Conservation (phyloP, 2,329 filamentous ascomycete species). For the Ceratocystiopsis sp. region DNA sequence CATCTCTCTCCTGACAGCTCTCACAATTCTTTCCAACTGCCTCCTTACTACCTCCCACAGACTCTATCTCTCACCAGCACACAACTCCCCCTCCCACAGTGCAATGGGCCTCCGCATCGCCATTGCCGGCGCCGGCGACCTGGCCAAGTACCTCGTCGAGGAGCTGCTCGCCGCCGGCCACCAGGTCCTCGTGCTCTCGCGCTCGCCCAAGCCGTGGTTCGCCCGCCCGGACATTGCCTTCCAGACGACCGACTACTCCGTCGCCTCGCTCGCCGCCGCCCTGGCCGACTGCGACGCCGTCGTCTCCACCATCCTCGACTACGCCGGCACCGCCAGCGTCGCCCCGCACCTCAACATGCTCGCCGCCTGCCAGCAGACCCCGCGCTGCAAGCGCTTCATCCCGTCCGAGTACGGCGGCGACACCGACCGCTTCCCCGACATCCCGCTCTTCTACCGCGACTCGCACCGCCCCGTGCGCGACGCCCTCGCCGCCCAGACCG, state of each 20-base stretch:
- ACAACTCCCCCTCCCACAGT: too few relatives aligned
- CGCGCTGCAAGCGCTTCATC: conserved; percentile 1
- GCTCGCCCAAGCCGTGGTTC: conserved; percentile 1
- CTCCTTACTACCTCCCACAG: too few relatives aligned
- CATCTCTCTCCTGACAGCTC: too few relatives aligned
- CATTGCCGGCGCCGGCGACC: conserved; percentile 3
- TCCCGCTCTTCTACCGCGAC: background rate
- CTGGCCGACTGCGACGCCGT: conserved; percentile 4
- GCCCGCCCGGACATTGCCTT: background rate
- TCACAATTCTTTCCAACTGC: too few relatives aligned
- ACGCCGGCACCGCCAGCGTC: background rate
- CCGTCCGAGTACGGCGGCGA: conserved; percentile 2
- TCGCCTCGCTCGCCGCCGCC: background rate
- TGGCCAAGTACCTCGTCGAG: conserved; percentile 5
- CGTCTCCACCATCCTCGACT: conserved; percentile 1
- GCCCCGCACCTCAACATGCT: conserved; percentile 2
- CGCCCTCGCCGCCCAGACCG: conserved; percentile 1
- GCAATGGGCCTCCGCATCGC: background rate
- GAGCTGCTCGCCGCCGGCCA: conserved; percentile 2
- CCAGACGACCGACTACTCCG: conserved; percentile 2
- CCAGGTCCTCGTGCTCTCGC: conserved; percentile 1
- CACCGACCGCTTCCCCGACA: background rate
- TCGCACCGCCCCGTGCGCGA: conserved; percentile 1
- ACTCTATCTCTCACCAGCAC: too few relatives aligned
- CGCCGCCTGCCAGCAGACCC: conserved; percentile 1